Base-by-base conservation (phyloP, 257 asterid species). In the Petunia axillaris region DNA sequence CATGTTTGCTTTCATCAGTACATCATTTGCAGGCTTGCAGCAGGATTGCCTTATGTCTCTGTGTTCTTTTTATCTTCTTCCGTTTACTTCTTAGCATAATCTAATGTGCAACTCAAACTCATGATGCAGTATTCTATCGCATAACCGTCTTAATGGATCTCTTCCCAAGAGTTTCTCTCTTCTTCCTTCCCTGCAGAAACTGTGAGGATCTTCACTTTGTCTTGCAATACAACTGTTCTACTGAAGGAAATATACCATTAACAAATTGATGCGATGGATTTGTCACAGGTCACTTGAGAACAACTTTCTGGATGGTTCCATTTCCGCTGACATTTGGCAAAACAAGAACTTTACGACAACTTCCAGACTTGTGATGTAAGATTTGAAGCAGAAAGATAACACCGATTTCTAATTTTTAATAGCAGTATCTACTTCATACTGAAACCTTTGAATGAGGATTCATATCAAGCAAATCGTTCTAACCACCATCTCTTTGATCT, bases 181-280 rank as follows among this genome's bases (percentile, higher is more conserved):
- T 65, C 88, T 86, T 75, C 87, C 87, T 15, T 79, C n/a, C 67
- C 91, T 88, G 68, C 89, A 88, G 81, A 81, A 82, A 77, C 87
- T 88, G 91, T 84, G 84, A 88, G 91, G 63, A 59, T 55, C 80
- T 74, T 50, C 75, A 37, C 64, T 36, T 11, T 38, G 25, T 74
- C 9, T 79, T 63, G 54, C 74, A 64, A 79, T 64, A 63, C 60
- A 50, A 79, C 59, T 63, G 11, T 25, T 64, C 50, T 15, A 15
- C 60, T 38, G 38, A 14, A 54, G 55, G 64, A 46, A 66, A 64
- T 74, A 43, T 41, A 38, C 46, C 63, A 37, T 14, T 64, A 78
- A 62, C 10, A 3, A 50, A 68, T 79, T 55, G 16, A 54, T 64
- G 63, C 64, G 40, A 41, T 60, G 76, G 35, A 35, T 82, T 68